Conservation (phyloP, 225 moss, liverwort and hornwort species). For the Lunularia cruciata region DNA sequence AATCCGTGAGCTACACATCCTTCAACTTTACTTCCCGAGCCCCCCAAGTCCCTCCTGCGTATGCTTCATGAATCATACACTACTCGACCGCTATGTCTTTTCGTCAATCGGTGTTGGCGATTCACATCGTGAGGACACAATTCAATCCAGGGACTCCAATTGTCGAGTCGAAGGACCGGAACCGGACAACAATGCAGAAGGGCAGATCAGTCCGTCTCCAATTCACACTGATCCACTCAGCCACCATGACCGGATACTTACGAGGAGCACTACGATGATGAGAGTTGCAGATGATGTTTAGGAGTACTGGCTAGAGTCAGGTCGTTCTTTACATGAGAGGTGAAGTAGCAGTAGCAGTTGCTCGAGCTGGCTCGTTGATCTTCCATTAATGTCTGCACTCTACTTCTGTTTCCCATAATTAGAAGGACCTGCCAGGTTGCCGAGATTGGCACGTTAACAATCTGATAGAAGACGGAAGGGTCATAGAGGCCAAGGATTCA, state of each 20-base stretch:
- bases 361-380: background rate
- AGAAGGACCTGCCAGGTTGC: constrained; percentile 27
- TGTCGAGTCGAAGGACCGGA: background rate
- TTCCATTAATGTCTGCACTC: constrained; percentile 1
- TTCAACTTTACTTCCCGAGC: no score
- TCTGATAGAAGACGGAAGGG: background rate
- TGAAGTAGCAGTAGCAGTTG: no score
- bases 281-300: background rate
- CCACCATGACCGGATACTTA: background rate
- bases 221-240: background rate
- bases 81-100: no score
- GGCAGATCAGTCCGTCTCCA: background rate
- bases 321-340: background rate
- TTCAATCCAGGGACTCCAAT: no score
- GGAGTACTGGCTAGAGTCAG: background rate
- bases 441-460: constrained; percentile 9
- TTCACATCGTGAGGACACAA: no score
- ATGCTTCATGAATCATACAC: no score
- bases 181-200: background rate
- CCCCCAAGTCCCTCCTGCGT: no score
- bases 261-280: background rate
- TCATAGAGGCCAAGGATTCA: background rate
- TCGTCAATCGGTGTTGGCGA: no score
- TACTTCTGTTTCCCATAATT: constrained; percentile 5
- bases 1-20: background rate